Base-by-base conservation (phyloP, 179 eudicot species). In the Kewa caespitosa region DNA sequence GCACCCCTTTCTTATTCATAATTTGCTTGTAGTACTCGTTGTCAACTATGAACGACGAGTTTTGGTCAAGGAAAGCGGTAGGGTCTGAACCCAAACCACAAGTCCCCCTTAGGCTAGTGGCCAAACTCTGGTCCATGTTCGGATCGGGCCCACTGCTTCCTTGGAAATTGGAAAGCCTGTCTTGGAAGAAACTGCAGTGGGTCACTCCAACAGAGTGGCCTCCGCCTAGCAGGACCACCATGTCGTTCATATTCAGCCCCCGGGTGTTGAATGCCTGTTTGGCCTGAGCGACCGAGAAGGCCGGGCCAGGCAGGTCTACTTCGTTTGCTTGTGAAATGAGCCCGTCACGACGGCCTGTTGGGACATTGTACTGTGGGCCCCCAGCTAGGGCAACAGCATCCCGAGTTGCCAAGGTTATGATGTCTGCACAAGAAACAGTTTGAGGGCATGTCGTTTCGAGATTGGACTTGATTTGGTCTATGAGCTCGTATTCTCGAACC, bases 281-380 rank as follows among this genome's bases (percentile, higher is more conserved):
- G 1, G 87, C 83, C 41, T 79, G 69, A 0, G 85, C 17, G 0
- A 88, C 81, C 0, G 87, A 38, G 8, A 33, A 34, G 18, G 64
- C 2, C 23, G 91, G 93, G 6, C 86, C 86, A 15, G 91, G 91
- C 4, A 90, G 25, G 69, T 85, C 43, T 0, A 85, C 93, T 4
- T 84, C 84, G 33, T 17, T 42, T 0, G 78, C 61, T 57, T 77
- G 66, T 2, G 91, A 90, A 36, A 81, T 30, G 0, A 82, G 76
- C 62, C 93, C 93, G 50, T 88, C 93, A 0, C 87, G 87, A 5
- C 93, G 76, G 0, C 93, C 91, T 0, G 93, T 86, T 13, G 93
- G 91, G 0, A 86, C 79, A 3, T 37, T 36, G 37, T 86, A 90
- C 12, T 17, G 52, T 17, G 81, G 85, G 20, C 93, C 93, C 17